These are phyloP conservation scores for Henckelia pumila DNA, from an alignment of 257 asterid genomes.

Conservation along the genomic window DNA sequence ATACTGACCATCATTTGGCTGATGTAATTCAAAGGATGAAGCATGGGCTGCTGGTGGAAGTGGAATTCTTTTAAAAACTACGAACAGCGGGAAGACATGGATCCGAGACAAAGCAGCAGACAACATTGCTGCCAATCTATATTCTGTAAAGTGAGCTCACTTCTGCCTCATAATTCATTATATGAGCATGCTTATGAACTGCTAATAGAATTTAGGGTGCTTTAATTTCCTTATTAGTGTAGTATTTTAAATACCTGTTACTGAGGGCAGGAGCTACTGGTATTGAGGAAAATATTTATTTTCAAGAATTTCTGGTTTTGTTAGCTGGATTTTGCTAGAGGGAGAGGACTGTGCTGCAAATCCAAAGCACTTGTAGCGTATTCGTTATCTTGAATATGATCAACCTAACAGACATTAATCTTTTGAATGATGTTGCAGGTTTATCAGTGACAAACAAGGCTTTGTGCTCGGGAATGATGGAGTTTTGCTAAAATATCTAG, in stretches of 20 bases:
- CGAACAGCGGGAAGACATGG: slow-evolving; percentile 89
- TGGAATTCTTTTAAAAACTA: slow-evolving; percentile 83
- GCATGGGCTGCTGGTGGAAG: slow-evolving; percentile 99
- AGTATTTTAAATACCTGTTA: neutral
- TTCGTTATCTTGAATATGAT: neutral
- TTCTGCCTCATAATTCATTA: slow-evolving; percentile 10
- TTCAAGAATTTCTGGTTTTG: neutral
- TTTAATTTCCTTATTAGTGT: neutral
- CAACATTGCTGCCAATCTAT: slow-evolving; percentile 94
- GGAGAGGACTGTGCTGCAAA: neutral
- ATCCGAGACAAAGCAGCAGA: slow-evolving; percentile 92
- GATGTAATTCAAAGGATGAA: slow-evolving; percentile 55
- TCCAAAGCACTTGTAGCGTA: neutral
- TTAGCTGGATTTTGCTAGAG: neutral
- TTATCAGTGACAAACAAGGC: slow-evolving; percentile 78
- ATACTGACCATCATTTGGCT: slow-evolving; percentile 5
- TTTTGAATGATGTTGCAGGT: slow-evolving; percentile 47
- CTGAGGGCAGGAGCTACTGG: neutral
- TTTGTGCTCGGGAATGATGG: slow-evolving; percentile 96
- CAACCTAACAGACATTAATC: neutral
- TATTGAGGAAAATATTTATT: neutral
- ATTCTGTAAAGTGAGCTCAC: slow-evolving; percentile 81
- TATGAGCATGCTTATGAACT: slow-evolving; percentile 5
- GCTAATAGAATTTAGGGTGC: slow-evolving; percentile 4
- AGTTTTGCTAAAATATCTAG: slow-evolving; percentile 86